Base-by-base conservation (phyloP, 2,329 filamentous ascomycete genomes). In the Ceratocystiopsis sp. region DNA sequence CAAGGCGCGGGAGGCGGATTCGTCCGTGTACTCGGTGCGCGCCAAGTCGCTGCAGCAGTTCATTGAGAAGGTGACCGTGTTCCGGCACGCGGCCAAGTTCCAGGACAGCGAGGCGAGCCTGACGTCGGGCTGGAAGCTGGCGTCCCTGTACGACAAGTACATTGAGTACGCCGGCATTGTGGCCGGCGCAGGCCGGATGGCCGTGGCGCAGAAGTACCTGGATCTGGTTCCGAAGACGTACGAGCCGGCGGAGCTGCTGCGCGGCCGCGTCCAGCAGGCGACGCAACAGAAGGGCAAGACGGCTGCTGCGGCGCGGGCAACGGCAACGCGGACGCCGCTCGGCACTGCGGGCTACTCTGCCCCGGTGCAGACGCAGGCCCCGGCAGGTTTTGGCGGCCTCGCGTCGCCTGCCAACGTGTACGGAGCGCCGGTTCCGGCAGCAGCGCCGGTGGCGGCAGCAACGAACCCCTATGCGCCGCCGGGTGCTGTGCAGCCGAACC, bases 31-130 rank as follows among this genome's bases (percentile, higher is more conserved):
- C 63, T 93, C 89, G 0, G 78, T 96, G 41, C 91, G 96, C 54
- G 86, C 89, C 44, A 78, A 78, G 48, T 80, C 82, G 39, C 66
- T 98, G 37, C 91, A 96, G 60, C 80, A 83, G 51, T 89, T 98
- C 56, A 93, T 98, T 49, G 91, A 98, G 64, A 98, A 98, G 68
- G 91, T 98, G 39, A 93, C 87, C 0, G 75, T 98, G 43, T 98
- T 98, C 77, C 80, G 91, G 43, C 75, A 91, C 52, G 87, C 95
- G 37, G 87, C 86, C 48, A 86, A 89, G 55, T 98, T 95, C 66
- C 67, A 82, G 53, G 91, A 98, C 57, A 61, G 64, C 10, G 86
- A 95, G 55, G 74, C 75, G 49, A 63, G 65, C 39, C 73, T 84
- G 52, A 68, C 73, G 11, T 78, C 78, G 1, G 84, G 80, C 52